Evolutionary conservation across 2,329 filamentous ascomycete genomes (phyloP).

Genomic region (Xylaria sp.): DNA sequence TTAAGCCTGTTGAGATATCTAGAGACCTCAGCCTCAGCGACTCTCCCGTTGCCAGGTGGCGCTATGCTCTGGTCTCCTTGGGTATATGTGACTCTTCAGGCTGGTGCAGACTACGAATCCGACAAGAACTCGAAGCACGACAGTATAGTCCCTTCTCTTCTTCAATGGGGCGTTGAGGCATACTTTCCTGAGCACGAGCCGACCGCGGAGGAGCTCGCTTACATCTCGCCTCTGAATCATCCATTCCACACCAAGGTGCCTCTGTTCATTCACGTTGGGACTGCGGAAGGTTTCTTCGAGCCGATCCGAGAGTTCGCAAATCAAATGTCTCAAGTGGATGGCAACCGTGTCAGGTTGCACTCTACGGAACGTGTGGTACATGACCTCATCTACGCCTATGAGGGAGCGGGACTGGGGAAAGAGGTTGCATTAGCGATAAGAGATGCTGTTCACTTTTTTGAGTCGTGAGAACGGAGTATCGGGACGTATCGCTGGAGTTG

Average conservation of each 20-base stretch:
- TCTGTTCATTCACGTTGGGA: constrained; percentile 27
- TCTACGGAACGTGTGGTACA: constrained; percentile 24
- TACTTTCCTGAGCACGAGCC: constrained; percentile 27
- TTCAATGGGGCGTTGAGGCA: constrained; percentile 35
- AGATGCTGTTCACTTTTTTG: constrained; percentile 12
- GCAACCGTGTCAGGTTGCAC: constrained; percentile 20
- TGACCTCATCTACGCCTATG: constrained; percentile 27
- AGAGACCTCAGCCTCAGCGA: constrained; percentile 10
- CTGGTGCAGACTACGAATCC: constrained; percentile 23
- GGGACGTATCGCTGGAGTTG: too few species aligned
- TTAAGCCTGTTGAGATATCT: constrained; percentile 32
- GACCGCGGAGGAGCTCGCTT: constrained; percentile 29
- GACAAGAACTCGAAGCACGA: constrained; percentile 19
- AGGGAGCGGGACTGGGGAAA: constrained; percentile 7
- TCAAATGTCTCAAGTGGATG: constrained; percentile 28
- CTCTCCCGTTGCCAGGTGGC: constrained; percentile 29
- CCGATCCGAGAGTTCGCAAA: constrained; percentile 31
- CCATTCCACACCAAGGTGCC: constrained; percentile 30
- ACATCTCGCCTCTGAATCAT: constrained; percentile 37
- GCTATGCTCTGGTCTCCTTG: constrained; percentile 39
- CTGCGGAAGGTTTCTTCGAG: constrained; percentile 19
- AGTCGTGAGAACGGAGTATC: neutral
- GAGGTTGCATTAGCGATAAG: constrained; percentile 5
- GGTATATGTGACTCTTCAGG: constrained; percentile 35
- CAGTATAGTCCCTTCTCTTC: constrained; percentile 4